Evolutionary conservation across 2,329 filamentous ascomycete species (phyloP), one percentile per base, ranked within the genome.

Genomic region (Calonectria crousiana): DNA sequence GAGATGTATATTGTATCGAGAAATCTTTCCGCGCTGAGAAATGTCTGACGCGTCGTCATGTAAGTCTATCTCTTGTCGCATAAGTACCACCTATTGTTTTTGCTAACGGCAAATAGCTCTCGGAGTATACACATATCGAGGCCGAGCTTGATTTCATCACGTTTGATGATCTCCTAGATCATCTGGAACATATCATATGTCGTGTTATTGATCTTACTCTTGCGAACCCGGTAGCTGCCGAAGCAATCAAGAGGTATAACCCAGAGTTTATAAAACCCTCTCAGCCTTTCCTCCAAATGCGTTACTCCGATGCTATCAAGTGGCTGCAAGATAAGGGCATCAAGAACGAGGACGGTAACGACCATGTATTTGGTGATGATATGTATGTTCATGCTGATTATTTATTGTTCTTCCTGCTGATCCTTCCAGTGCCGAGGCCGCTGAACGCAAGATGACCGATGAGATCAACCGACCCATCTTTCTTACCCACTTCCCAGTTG

Each of bases 1-100:
- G 97, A 79, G 95, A 98, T 84, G 95, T 98, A 67, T 99, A 97
- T 91, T 98, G 96, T 84, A 96, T 99, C 81, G 96, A 98, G 86
- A 98, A 98, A 85, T 98, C 96, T 2, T 99, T 99, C 93, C 96
- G 97, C 75, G 97, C 97, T 16, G 97, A 99, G 87, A 98, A 98
- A 88, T 96, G 94, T 9, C 89, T 98, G 71, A 99, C 97, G 65
- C 94, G 97, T 75, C 95, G 97, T 82, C 97, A 99, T 84, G 87
- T 56, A 13, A 34, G 52, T 56, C 13, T 5, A 34, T 8, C 32
- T n/a, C 18, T n/a, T n/a, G 6, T 20, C 6, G 18, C 13, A n/a
- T 14, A n/a, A n/a, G 28, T 11, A 10, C 14, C 10, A 10, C 11
- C 23, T 14, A 6, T 56, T 34, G 3, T 13, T 23, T 23, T 56